Conservation (phyloP, 106 monocot genomes). For the Acanthochlamys bracteata region DNA sequence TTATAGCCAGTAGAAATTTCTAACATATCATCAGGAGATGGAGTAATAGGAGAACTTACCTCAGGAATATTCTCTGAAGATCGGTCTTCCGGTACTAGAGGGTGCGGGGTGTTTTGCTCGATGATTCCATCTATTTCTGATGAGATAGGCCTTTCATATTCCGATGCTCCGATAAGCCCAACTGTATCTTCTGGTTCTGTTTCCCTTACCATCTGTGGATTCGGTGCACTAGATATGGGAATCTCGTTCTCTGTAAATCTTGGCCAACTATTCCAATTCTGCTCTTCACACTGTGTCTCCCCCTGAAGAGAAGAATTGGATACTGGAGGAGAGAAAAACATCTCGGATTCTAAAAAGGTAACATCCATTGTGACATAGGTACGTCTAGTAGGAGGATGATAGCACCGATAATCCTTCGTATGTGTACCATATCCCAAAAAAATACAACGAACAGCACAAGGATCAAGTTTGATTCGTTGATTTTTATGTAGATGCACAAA, state of each 20-base stretch:
- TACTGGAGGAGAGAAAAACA: neutral
- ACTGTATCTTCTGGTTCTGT: neutral
- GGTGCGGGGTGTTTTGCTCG: no score
- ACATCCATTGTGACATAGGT: neutral
- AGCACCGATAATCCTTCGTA: slow-evolving; percentile 2
- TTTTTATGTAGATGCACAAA: slow-evolving; percentile 1
- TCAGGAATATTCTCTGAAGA: no score
- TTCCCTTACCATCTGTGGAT: neutral
- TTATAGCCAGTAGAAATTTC: neutral
- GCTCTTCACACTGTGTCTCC: no score
- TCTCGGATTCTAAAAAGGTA: neutral
- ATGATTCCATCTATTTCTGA: no score
- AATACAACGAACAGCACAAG: neutral
- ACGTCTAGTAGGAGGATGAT: slow-evolving; percentile 3
- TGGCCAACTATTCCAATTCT: no score
- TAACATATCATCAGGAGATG: no score
- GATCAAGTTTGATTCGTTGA: neutral
- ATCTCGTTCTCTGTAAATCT: neutral
- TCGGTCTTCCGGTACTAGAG: neutral
- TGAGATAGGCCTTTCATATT: no score
- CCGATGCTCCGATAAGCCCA: neutral
- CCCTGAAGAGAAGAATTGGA: no score
- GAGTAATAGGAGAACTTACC: no score
- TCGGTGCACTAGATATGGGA: neutral
- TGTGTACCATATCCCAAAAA: no score